Evolutionary conservation across 495 filamentous ascomycete species (phyloP), one percentile per base, ranked within the genome.

Genomic region (Aspergillus incahuasiensis): DNA sequence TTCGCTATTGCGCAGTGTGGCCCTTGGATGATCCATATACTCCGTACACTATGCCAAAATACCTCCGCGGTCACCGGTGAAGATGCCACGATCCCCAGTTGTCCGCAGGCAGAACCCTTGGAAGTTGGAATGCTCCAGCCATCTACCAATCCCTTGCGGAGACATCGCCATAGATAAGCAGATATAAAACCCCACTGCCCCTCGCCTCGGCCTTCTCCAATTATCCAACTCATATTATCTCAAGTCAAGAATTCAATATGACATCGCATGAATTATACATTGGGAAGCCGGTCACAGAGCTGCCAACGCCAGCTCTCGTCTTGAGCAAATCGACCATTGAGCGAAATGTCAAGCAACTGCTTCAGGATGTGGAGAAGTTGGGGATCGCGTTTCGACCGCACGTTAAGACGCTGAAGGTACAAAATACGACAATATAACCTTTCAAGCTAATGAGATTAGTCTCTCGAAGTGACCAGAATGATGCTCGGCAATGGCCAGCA

Each of bases 401-500:
- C 59, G 68, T 73, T 5, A 73, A 73, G 56, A 73, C 70, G 3
- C 56, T 71, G 30, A 73, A 73, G 65, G 70, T 71, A 48, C 47
- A 18, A 22, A 21, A 6, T 43, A 5, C 68, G 70, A 48, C 47
- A 18, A 22, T n/a, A 6, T 43, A 5, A 19, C 22, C 12, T 2
- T 1, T 39, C 42, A 21, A 45, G 24, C 50, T 58, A 56, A 60
- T 18, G 22, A 7, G 8, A 25, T 12, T 13, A 71, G 68, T 63
- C 62, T 18, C 58, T 60, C 5, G 68, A 71, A 46, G 62, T 68
- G 12, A 69, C 68, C 6, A 48, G 68, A 12, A 62, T 69, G 57
- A 71, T 71, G 68, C 63, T 71, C 19, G 67, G 57, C 6, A 60
- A 64, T 24, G 70, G 67, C 15, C 32, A 28, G 11, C 61, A 74